Evolutionary conservation across 768 basidiomycete genomes (phyloP), one percentile per base, ranked within the genome.

Genomic region (Kwoniella shandongensis): DNA sequence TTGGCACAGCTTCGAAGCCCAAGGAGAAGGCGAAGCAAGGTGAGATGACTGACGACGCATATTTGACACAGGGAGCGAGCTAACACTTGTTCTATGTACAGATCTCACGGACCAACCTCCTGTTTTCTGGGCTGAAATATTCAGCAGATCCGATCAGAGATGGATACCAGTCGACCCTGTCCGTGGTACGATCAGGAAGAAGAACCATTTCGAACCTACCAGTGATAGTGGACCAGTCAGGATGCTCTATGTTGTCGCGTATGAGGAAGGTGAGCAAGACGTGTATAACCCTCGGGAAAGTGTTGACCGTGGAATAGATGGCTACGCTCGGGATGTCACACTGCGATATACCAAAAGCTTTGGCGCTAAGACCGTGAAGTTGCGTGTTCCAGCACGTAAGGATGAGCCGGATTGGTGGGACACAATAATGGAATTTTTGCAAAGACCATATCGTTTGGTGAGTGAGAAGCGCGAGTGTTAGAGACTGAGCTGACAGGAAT

Each of bases 61-160:
- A n/a, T n/a, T n/a, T 22, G 38, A 36, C 12, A 44, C 30, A 40
- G 36, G 15, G 42, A 44, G 38, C 54, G 45, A 51, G 42, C 38
- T 35, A 10, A n/a, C n/a, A 50, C 15, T 25, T 22, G 30, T 4
- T 17, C 30, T 22, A 7, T 35, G 15, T 7, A 32, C 39, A 73
- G 73, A 74, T 46, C 59, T 76, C 0, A 56, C 59, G 0, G 42
- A 80, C 62, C 50, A 85, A 10, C 86, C 91, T 2, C 93, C 94
- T 0, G 86, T 92, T 3, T 90, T 92, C 76, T 99, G 96, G 96
- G 89, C 88, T 0, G 96, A 99, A 76, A 89, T 96, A 0, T 99
- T 92, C 78, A 93, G 91, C 7, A 85, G 89, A 20, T 85, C 92
- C 6, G 91, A 96, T 78, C 84, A 82, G 13, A 84, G 86, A 32